Base-by-base conservation (phyloP, 2,329 filamentous ascomycete genomes). In the Phyllosticta paracitricarpa region DNA sequence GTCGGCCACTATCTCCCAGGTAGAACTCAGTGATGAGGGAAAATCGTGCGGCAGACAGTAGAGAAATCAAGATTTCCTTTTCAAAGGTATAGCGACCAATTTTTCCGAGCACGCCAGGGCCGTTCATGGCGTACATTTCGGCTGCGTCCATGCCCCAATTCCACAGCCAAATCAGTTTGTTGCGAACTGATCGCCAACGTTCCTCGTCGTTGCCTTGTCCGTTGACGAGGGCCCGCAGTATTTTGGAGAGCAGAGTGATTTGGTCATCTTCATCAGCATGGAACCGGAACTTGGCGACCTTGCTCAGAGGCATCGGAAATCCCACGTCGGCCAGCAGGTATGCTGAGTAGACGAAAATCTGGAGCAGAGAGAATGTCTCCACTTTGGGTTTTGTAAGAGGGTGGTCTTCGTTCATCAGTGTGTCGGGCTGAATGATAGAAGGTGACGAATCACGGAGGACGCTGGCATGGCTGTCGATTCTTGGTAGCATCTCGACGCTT, bases 141-240 rank as follows among this genome's bases (percentile, higher is more conserved):
- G 75, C 69, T 14, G 65, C 74, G 63, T 82, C 78, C 25, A 79
- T 78, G 35, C 86, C 86, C 89, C 89, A 92, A 67, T 82, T 81
- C 69, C 85, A 84, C 30, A 93, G 77, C 89, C 89, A 93, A 3
- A 91, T 70, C 8, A 92, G 72, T 66, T 87, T 84, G 52, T 81
- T 81, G 62, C 88, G 81, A 12, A 82, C 80, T 59, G 76, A 78
- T 26, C 79, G 75, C 86, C 87, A 89, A 63, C 82, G 5, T 4
- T 57, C 84, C 35, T 79, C 79, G 63, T 89, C 85, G 59, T 89
- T 84, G 40, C 79, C 81, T 1, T 81, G 76, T 12, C 78, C 77
- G 60, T 78, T 79, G 56, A 73, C 75, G 24, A 87, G 68, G 2
- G 76, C 73, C 63, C 82, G 80, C 58, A 90, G 76, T n/a, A 88